These are phyloP conservation scores for Chlorella sp. DNA, from an alignment of 139 green algal genomes.

Conservation along the genomic window DNA sequence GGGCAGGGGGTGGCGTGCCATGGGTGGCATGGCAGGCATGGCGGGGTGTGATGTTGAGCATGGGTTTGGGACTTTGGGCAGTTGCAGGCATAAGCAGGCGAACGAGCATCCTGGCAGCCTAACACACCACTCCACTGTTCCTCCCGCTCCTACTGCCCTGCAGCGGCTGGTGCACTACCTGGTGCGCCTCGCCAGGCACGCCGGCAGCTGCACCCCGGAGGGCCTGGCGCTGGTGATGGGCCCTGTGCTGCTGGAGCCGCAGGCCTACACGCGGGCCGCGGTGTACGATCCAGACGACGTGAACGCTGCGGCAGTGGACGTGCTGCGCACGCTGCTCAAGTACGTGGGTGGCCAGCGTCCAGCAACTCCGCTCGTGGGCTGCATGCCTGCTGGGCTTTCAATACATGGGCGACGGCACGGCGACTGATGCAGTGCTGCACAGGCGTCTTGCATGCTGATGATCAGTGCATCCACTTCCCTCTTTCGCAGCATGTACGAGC, in stretches of 20 bases:
- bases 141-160: background rate
- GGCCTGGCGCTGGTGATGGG: constrained; percentile 31
- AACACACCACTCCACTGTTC: background rate
- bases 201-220: background rate
- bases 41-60: background rate
- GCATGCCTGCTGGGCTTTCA: too few relatives aligned
- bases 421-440: too few relatives aligned
- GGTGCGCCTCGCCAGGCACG: constrained; percentile 14
- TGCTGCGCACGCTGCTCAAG: too few relatives aligned
- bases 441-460: too few relatives aligned
- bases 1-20: background rate
- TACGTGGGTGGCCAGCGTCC: too few relatives aligned
- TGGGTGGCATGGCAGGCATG: background rate
- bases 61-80: too few relatives aligned
- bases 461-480: too few relatives aligned
- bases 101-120: background rate
- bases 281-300: too few relatives aligned
- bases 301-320: too few relatives aligned
- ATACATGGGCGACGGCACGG: too few relatives aligned
- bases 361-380: too few relatives aligned
- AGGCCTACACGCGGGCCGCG: too few relatives aligned
- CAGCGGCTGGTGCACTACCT: constrained; percentile 36
- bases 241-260: constrained; percentile 35
- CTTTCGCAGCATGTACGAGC: constrained; percentile 20
- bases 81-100: background rate